phyloP scores from a whole-genome alignment of 495 filamentous ascomycete genomes.

The Xylaria curta region DNA sequence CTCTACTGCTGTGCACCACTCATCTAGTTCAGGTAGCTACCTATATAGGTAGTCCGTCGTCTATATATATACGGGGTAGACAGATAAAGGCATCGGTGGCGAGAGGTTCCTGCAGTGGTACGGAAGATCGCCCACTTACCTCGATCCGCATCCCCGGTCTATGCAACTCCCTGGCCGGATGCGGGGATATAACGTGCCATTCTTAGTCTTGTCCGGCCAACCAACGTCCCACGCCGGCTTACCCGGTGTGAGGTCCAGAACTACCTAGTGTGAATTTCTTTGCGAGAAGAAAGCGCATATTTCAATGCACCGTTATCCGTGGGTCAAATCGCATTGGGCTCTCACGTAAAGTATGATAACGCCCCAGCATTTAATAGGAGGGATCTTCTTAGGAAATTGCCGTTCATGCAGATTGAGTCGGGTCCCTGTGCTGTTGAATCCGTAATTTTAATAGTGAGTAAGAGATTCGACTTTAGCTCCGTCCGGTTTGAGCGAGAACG shows the following conservation, averaged over 20 bases:
- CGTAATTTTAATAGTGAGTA: conserved; percentile 4
- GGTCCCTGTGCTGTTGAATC: not conserved
- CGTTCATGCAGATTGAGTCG: conserved; percentile 1
- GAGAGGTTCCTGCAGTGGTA: conserved; percentile 19
- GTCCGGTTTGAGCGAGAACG: not conserved
- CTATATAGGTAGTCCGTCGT: not conserved
- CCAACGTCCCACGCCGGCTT: conserved; percentile 14
- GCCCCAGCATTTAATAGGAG: conserved; percentile 1
- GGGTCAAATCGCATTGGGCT: not conserved
- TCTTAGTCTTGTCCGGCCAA: conserved; percentile 8
- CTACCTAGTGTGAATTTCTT: not conserved
- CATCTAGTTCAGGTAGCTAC: not conserved
- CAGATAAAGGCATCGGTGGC: not conserved
- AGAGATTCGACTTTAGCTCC: not conserved
- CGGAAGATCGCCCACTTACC: conserved; percentile 23
- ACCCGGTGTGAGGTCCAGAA: conserved; percentile 9
- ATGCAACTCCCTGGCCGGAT: conserved; percentile 23
- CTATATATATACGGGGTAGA: not conserved
- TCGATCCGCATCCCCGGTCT: conserved; percentile 25
- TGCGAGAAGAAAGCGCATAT: not conserved
- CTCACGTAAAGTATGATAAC: not conserved
- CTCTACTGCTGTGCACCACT: not conserved
- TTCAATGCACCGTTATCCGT: not conserved
- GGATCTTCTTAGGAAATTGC: not conserved
- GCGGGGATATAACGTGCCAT: conserved; percentile 21